A percentile compares a stretch with the other conserved stretches of the same genome.
Evolutionary conservation across 2,329 filamentous ascomycete species (phyloP).

Genomic region (Ceratocystis cubensis): DNA sequence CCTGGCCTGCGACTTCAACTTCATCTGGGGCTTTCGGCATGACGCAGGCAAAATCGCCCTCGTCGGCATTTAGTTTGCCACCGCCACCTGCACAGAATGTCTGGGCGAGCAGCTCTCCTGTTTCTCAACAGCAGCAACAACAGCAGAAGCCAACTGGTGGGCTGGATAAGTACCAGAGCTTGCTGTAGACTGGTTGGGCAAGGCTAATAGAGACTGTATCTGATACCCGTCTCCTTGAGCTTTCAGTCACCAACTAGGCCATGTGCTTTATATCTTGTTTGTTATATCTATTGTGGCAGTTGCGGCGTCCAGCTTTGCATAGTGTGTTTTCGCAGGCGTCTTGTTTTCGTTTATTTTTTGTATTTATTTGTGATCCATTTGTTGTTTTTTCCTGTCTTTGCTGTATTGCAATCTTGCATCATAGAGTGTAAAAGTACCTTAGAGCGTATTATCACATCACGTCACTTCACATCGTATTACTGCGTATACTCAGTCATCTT

Average conservation of each 20-base stretch:
- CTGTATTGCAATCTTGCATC: constrained; percentile 5
- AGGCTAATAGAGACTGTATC: neutral
- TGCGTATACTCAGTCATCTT: too few species aligned
- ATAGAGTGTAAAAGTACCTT: neutral
- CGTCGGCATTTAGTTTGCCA: constrained; percentile 36
- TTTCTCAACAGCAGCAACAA: constrained; percentile 25
- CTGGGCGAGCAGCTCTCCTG: constrained; percentile 23
- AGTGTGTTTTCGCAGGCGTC: neutral
- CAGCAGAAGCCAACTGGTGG: constrained; percentile 36
- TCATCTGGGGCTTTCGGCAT: constrained; percentile 38
- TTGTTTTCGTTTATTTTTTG: neutral
- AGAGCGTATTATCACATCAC: constrained; percentile 8
- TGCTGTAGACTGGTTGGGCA: constrained; percentile 35
- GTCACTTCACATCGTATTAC: neutral
- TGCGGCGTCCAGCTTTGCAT: neutral
- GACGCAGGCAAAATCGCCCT: constrained; percentile 35
- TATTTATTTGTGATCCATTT: neutral
- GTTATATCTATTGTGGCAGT: neutral
- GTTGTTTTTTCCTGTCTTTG: neutral
- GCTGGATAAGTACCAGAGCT: constrained; percentile 55
- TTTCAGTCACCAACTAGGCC: too few species aligned
- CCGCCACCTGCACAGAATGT: constrained; percentile 30
- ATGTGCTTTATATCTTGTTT: neutral
- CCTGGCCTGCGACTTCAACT: constrained; percentile 22
- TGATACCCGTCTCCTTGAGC: neutral